phyloP scores from a whole-genome alignment of 2,329 filamentous ascomycete species.

The Grosmannia serpens region DNA sequence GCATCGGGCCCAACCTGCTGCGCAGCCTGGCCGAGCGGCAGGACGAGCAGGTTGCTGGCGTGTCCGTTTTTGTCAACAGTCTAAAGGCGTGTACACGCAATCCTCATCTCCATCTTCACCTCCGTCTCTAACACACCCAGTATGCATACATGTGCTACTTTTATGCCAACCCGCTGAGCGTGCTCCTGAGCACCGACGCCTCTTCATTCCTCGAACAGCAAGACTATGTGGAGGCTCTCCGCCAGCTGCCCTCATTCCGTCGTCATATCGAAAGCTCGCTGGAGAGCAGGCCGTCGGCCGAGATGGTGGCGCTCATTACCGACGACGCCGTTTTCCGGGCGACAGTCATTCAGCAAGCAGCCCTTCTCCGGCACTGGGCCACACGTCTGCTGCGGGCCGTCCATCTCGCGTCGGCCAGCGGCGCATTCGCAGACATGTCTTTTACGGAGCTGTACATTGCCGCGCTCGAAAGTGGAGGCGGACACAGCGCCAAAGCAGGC shows the following conservation, averaged over 20 bases:
- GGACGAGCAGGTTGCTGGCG: constrained; percentile 64
- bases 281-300: constrained; percentile 25
- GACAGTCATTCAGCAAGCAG: constrained; percentile 32
- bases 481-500: constrained; percentile 18
- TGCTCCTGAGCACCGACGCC: constrained; percentile 39
- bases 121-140: constrained; percentile 25
- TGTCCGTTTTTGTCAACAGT: constrained; percentile 59
- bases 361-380: constrained; percentile 19
- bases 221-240: constrained; percentile 55
- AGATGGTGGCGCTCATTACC: constrained; percentile 26
- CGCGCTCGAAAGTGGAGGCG: constrained; percentile 27
- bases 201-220: constrained; percentile 22
- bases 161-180: constrained; percentile 63
- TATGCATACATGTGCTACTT: constrained; percentile 83
- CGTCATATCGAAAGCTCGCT: constrained; percentile 37
- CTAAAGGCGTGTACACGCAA: constrained; percentile 50
- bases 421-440: constrained; percentile 16
- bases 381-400: constrained; percentile 35
- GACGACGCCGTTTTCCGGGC: not conserved
- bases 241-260: constrained; percentile 59
- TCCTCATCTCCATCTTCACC: too few species aligned
- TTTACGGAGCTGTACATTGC: constrained; percentile 50
- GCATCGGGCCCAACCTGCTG: constrained; percentile 53
- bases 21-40: constrained; percentile 58
- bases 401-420: constrained; percentile 29